Evolutionary conservation across 768 basidiomycete species (phyloP), one percentile per base, ranked within the genome.

Genomic region (Butyriboletus loyo): DNA sequence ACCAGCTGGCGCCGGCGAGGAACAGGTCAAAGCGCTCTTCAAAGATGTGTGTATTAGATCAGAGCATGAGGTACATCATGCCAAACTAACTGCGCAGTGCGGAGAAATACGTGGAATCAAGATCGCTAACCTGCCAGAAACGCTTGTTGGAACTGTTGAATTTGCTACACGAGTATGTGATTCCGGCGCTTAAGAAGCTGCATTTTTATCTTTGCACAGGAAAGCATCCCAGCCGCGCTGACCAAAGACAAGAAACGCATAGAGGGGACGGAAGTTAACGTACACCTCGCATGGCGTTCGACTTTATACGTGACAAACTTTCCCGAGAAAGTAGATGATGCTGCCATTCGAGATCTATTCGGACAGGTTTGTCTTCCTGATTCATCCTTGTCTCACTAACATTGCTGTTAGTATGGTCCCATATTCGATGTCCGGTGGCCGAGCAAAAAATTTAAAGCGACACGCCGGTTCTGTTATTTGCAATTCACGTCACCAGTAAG

Each of bases 401-500:
- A 24, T 52, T 41, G 61, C 49, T 24, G 11, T 1, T 50, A 97
- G 93, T 94, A 89, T 70, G 97, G 97, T 10, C 81, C 78, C 5
- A 80, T 99, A 49, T 90, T 98, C 54, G 95, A 98, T 57, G 89
- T 93, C 17, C 88, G 97, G 30, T 98, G 96, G 96, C 97, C 97
- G 6, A 95, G 92, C 72, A 95, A 95, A 66, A 97, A 97, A 66
- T 94, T 92, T 77, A 96, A 94, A 71, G 84, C 75, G 51, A 87
- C 89, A 2, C 76, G 97, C 32, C 80, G 97, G 38, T 98, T 99
- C 69, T 94, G 92, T 63, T 99, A 98, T 67, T 77, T 99, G 1
- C 97, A 98, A 56, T 98, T 83, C 65, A 86, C 86, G 2, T 84
- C 84, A 19, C 90, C 92, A 0, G 95, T 92, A 51, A 46, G 87